Evolutionary conservation across 140 eudicot species (phyloP).

Genomic region (Ambrosia hybrid): DNA sequence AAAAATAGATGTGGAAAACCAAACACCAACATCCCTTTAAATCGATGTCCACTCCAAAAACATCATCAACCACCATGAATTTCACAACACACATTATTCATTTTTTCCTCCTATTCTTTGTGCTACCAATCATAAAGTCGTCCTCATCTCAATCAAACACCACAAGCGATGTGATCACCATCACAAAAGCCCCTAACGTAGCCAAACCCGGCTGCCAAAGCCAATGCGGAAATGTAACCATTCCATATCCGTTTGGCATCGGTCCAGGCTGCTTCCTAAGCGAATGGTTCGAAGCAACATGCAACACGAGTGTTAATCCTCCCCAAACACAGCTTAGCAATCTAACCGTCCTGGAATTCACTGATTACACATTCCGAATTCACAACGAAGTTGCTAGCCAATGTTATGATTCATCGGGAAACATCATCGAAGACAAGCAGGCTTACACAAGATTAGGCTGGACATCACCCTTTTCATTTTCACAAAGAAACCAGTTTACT

Average conservation of each 20-base stretch:
- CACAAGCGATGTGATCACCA: constrained; percentile 15
- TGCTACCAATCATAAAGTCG: not conserved
- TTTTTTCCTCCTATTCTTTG: constrained; percentile 12
- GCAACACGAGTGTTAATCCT: constrained; percentile 57
- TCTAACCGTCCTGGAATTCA: constrained; percentile 37
- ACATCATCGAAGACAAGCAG: not conserved
- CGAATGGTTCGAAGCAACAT: constrained; percentile 41
- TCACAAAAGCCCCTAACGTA: constrained; percentile 27
- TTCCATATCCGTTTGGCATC: constrained; percentile 81
- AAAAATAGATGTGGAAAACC: not conserved
- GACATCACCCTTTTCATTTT: constrained; percentile 44
- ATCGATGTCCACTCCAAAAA: not conserved
- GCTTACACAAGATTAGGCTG: constrained; percentile 9
- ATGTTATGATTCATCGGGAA: constrained; percentile 42
- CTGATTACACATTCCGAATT: constrained; percentile 45
- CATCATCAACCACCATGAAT: constrained; percentile 14
- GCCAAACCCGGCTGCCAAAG: constrained; percentile 65
- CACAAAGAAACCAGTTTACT: constrained; percentile 44
- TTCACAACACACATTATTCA: constrained; percentile 16
- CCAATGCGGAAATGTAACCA: constrained; percentile 71
- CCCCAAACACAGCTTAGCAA: constrained; percentile 39
- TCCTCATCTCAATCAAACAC: constrained; percentile 11
- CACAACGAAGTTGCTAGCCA: constrained; percentile 30
- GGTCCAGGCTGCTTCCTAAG: constrained; percentile 47
- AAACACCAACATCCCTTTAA: too few species aligned